These are phyloP conservation scores for Schwanniomyces vanrijiae DNA, from an alignment of 805 yeast species.

Conservation along the genomic window DNA sequence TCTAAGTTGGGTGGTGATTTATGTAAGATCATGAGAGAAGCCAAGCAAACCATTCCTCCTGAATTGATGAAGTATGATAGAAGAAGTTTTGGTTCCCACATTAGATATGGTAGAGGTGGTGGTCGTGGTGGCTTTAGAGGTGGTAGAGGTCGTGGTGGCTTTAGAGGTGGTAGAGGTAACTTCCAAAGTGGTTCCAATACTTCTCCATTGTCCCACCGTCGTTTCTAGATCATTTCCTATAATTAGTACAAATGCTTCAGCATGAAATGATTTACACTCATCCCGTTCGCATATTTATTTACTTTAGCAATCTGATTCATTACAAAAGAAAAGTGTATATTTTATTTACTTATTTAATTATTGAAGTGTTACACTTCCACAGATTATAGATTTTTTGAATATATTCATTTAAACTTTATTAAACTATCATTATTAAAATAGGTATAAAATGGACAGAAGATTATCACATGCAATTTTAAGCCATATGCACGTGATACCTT, in stretches of 20 bases:
- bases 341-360: neutral
- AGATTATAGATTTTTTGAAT: slow-evolving; percentile 1
- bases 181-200: slow-evolving; percentile 47
- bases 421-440: too few relatives aligned
- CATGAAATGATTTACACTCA: neutral
- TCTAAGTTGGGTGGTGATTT: slow-evolving; percentile 87
- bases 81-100: slow-evolving; percentile 64
- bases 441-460: too few relatives aligned
- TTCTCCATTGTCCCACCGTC: slow-evolving; percentile 47
- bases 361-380: neutral
- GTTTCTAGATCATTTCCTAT: slow-evolving; percentile 25
- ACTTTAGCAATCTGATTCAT: neutral
- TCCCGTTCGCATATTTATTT: neutral
- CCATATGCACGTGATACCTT: neutral
- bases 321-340: neutral
- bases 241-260: neutral
- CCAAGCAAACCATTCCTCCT: slow-evolving; percentile 86
- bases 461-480: slow-evolving; percentile 1
- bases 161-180: slow-evolving; percentile 47
- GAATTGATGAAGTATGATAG: slow-evolving; percentile 67
- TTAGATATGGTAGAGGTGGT: slow-evolving; percentile 49
- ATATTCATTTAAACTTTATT: too few relatives aligned
- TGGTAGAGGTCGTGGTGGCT: slow-evolving; percentile 52
- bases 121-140: slow-evolving; percentile 60
- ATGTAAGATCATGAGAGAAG: slow-evolving; percentile 89